Evolutionary conservation across 768 basidiomycete genomes (phyloP).

Genomic region (Boletus rufocinnamomeus): DNA sequence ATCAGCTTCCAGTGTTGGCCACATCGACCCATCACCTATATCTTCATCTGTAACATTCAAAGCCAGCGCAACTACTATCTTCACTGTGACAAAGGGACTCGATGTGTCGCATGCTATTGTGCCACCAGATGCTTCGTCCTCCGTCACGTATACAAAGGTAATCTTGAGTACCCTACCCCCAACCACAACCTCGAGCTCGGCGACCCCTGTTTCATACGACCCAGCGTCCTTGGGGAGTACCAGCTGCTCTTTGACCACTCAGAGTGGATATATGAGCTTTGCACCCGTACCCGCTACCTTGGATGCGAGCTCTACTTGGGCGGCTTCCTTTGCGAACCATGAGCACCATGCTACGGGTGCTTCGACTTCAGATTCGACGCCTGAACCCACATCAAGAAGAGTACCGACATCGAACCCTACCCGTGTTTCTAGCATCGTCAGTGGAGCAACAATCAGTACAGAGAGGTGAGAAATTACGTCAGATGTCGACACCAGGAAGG

Average conservation of each 20-base stretch:
- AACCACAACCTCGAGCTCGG: neutral
- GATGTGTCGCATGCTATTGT: neutral
- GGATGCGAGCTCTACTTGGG: neutral
- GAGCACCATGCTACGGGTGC: neutral
- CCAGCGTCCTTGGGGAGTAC: neutral
- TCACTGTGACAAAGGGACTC: neutral
- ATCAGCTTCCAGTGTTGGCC: neutral
- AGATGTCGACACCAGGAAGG: neutral
- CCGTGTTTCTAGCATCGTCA: neutral
- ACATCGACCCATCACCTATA: neutral
- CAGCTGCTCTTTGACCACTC: neutral
- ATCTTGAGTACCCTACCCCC: too few species aligned
- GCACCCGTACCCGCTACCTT: neutral
- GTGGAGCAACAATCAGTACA: neutral
- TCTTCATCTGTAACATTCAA: neutral
- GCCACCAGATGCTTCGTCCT: neutral
- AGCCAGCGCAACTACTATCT: neutral
- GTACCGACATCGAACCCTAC: neutral
- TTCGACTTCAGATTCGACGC: neutral
- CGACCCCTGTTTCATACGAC: neutral
- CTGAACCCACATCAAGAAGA: neutral
- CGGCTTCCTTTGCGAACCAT: neutral
- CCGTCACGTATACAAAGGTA: neutral
- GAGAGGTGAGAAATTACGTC: constrained; percentile 12
- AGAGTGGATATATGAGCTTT: neutral